A percentile compares a stretch with the other conserved stretches of the same genome.
phyloP scores from a whole-genome alignment of 768 basidiomycete species.

The Phylloporus rhodoxanthus region DNA sequence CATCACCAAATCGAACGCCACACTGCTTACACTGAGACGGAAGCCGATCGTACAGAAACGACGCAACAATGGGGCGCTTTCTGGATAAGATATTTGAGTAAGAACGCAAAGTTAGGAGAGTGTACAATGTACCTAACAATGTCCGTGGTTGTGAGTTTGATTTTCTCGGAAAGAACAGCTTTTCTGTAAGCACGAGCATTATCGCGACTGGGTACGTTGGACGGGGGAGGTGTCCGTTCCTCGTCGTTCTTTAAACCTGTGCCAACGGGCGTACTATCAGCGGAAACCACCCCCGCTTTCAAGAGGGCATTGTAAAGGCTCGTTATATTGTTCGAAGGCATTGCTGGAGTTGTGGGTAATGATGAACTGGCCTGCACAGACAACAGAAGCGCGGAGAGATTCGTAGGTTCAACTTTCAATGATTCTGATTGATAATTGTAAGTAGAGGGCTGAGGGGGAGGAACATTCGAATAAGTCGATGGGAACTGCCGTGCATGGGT shows the following conservation, averaged over 20 bases:
- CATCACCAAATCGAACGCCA: slow-evolving; percentile 79
- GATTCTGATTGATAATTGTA: slow-evolving; percentile 24
- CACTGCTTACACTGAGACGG: slow-evolving; percentile 90
- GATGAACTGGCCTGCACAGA: slow-evolving; percentile 21
- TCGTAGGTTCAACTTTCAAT: slow-evolving; percentile 28
- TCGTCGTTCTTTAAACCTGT: slow-evolving; percentile 33
- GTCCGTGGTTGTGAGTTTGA: slow-evolving; percentile 63
- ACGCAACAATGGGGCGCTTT: slow-evolving; percentile 50
- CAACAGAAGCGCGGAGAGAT: slow-evolving; percentile 27
- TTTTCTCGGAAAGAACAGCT: slow-evolving; percentile 50
- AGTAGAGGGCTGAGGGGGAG: slow-evolving; percentile 29
- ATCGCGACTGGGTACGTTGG: slow-evolving; percentile 38
- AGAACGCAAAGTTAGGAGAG: not conserved
- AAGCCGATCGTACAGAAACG: slow-evolving; percentile 70
- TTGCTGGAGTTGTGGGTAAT: slow-evolving; percentile 19
- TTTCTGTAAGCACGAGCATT: slow-evolving; percentile 54
- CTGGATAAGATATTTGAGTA: slow-evolving; percentile 23
- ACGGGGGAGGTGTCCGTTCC: slow-evolving; percentile 31
- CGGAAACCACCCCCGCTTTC: slow-evolving; percentile 73
- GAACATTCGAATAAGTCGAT: slow-evolving; percentile 27
- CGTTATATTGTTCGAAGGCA: slow-evolving; percentile 39
- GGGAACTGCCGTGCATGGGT: slow-evolving; percentile 26
- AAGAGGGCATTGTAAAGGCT: slow-evolving; percentile 62
- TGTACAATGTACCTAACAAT: slow-evolving; percentile 54
- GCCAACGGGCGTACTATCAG: slow-evolving; percentile 46